Base-by-base conservation (phyloP, 1,284 basidiomycete species). In the Austropuccinia psidii region DNA sequence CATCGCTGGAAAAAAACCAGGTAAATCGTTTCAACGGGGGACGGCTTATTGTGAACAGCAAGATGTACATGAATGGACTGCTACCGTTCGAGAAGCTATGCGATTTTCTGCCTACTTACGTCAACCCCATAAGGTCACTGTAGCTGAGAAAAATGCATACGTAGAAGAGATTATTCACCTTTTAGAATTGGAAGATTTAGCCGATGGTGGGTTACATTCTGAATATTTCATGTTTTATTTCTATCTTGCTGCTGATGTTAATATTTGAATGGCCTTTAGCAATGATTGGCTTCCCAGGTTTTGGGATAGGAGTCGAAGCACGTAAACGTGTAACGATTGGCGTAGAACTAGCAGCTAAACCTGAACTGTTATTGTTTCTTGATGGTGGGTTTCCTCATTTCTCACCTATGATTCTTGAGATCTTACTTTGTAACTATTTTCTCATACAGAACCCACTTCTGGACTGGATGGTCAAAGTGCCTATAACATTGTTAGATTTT, bases 381-480 rank as follows among this genome's bases (percentile, higher is more conserved):
- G 79, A 80, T 67, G 79, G 79, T 47, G n/a, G n/a, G n/a, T n/a
- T n/a, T n/a, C n/a, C n/a, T n/a, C n/a, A n/a, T n/a, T n/a, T n/a
- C n/a, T n/a, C n/a, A n/a, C n/a, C n/a, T 74, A 75, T 50, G 76
- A 75, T 37, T 76, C 76, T 9, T 75, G 75, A 55, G n/a, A 70
- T 57, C 27, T 60, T 67, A 54, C 43, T 50, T n/a, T 39, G 31
- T 15, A n/a, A 54, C 58, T 41, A 49, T n/a, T 9, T n/a, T 77
- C 11, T 77, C 76, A 15, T 31, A 77, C 77, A 76, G 78, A 79
- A 74, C 81, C 76, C 52, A 91, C 89, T 0, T 90, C 89, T 13
- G 91, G 93, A 54, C 83, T 95, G 33, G 92, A 94, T 79, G 91
- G 90, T 1, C 91, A 93, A 79, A 89, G 87, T 61, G 91, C 93